phyloP scores from a whole-genome alignment of 1,139 yeast species.

The Saccharomyces hybrid region DNA sequence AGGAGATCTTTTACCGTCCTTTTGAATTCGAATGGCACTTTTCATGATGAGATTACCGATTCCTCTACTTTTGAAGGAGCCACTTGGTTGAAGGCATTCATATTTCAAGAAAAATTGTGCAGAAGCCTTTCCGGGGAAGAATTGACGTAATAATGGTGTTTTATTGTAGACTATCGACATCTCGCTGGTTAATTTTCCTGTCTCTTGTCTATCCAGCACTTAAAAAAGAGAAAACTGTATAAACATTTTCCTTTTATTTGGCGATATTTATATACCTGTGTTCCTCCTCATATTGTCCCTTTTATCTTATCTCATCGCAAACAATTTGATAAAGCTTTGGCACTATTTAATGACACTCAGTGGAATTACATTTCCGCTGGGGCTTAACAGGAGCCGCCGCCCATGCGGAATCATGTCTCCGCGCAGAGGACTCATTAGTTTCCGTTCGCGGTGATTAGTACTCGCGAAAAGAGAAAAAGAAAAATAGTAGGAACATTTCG shows the following conservation, averaged over 20 bases:
- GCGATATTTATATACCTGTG: neutral
- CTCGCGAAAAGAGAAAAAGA: neutral
- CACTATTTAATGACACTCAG: neutral
- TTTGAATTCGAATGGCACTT: slow-evolving; percentile 24
- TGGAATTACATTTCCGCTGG: slow-evolving; percentile 4
- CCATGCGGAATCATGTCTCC: neutral
- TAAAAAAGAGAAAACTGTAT: neutral
- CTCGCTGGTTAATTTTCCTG: neutral
- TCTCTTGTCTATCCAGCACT: neutral
- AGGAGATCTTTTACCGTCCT: slow-evolving; percentile 25
- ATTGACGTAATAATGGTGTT: slow-evolving; percentile 40
- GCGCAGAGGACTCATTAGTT: neutral
- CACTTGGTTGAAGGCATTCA: slow-evolving; percentile 63
- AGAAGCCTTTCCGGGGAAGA: slow-evolving; percentile 23
- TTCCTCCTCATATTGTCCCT: neutral
- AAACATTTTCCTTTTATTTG: neutral
- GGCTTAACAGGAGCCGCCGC: neutral
- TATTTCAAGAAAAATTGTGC: slow-evolving; percentile 52
- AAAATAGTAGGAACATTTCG: neutral
- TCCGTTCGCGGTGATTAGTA: neutral
- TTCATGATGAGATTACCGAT: slow-evolving; percentile 43
- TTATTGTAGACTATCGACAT: slow-evolving; percentile 29
- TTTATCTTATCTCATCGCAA: neutral
- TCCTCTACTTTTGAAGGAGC: slow-evolving; percentile 66
- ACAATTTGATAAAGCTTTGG: neutral